Evolutionary conservation across 1,284 basidiomycete genomes (phyloP).

Genomic region (Pterulicium gracile): DNA sequence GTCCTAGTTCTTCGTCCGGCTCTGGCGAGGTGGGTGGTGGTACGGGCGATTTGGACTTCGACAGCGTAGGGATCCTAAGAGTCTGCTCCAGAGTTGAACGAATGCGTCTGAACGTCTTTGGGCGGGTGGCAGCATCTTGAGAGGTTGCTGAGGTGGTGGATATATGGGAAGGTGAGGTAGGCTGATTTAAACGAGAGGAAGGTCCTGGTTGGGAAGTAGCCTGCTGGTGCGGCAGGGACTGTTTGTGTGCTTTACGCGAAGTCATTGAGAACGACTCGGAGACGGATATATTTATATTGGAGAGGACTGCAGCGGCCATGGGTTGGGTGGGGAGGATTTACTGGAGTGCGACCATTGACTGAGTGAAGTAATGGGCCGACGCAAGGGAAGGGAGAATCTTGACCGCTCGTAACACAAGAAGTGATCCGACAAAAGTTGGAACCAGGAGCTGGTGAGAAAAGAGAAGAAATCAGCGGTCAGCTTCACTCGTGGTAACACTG

Average conservation of each 20-base stretch:
- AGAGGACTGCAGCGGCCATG: constrained; percentile 40
- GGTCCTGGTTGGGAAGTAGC: constrained; percentile 24
- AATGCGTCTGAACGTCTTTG: constrained; percentile 50
- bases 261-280: constrained; percentile 37
- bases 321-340: constrained; percentile 16
- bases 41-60: constrained; percentile 26
- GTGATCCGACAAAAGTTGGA: constrained; percentile 1
- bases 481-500: neutral
- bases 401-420: neutral
- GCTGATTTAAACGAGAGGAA: constrained; percentile 31
- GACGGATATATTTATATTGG: constrained; percentile 28
- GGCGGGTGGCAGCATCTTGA: constrained; percentile 25
- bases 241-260: constrained; percentile 25
- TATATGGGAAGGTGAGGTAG: constrained; percentile 18
- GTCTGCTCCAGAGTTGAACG: constrained; percentile 57
- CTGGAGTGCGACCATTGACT: constrained; percentile 8
- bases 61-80: constrained; percentile 48
- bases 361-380: neutral
- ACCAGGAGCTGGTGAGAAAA: too few species aligned
- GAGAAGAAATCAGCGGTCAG: neutral
- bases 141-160: constrained; percentile 15
- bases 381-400: neutral
- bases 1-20: constrained; percentile 31
- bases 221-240: constrained; percentile 21
- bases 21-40: constrained; percentile 26